Evolutionary conservation across 179 eudicot species (phyloP), one percentile per base, ranked within the genome.

Genomic region (Carnegiea gigantea): DNA sequence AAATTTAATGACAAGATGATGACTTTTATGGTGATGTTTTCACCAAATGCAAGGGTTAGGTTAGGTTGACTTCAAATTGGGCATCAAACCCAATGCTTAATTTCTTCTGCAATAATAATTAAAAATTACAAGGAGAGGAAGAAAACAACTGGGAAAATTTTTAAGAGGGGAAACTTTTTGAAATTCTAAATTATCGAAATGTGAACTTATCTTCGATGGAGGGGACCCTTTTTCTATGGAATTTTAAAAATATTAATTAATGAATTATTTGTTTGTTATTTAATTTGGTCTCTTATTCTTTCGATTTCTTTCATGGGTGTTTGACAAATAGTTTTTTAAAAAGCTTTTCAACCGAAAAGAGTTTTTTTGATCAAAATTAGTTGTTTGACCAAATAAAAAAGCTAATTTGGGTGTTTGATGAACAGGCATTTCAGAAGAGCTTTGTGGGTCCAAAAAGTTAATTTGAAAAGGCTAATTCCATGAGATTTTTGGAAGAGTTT

Each of bases 11-110:
- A 70, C 36, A 70, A 82, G 68, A 80, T 71, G 76, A 68, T 33
- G 80, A 76, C 73, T 77, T 84, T 84, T 46, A 71, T 48, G 80
- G 43, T 33, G 40, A 68, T 76, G 72, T 18, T 81, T 71, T 70
- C 78, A 85, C 81, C 83, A 82, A 85, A 85, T 79, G 78, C 77
- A 75, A 70, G 80, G 46, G 73, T 40, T 40, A 40, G 53, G 53
- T 71, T 79, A 76, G 78, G 85, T 82, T 82, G 87, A 82, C 83
- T 82, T 85, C 30, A 78, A 74, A 43, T 53, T 64, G 40, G 79
- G 84, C 87, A 85, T 77, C 81, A 85, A 72, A 62, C 33, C 62
- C 87, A 48, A 82, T 72, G 87, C 78, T 12, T 46, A n/a, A 48
- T 81, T 53, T 26, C 72, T 78, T 70, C 70, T 78, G 51, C 46